Evolutionary conservation across 495 filamentous ascomycete species (phyloP).

Genomic region (Aspergillus leporis): DNA sequence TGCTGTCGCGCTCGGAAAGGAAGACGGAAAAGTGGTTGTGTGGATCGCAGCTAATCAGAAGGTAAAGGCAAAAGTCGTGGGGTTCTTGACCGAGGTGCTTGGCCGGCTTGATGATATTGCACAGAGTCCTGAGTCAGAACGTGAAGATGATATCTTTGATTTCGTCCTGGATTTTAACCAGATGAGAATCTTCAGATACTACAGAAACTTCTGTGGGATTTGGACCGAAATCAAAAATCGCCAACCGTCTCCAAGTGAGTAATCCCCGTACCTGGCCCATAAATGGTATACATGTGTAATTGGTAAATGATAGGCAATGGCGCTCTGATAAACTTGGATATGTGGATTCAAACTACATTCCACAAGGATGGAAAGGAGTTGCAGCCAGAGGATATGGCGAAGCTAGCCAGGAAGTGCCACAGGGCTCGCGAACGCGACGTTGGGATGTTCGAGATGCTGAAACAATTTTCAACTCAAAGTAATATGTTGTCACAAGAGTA

Average conservation of each 20-base stretch:
- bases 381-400: conserved; percentile 1
- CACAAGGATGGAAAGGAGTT: neutral
- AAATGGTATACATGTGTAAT: too few relatives aligned
- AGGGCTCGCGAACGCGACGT: neutral
- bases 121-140: neutral
- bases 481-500: neutral
- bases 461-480: neutral
- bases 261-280: too few relatives aligned
- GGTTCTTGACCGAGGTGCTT: conserved; percentile 2
- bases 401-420: neutral
- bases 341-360: neutral
- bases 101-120: neutral
- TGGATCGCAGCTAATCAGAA: conserved; percentile 8
- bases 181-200: too few relatives aligned
- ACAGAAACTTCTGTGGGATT: too few relatives aligned
- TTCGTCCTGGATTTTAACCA: too few relatives aligned
- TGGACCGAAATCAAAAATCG: too few relatives aligned
- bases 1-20: conserved; percentile 1
- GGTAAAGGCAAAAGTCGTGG: neutral
- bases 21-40: neutral
- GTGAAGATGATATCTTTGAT: too few relatives aligned
- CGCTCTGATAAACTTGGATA: neutral
- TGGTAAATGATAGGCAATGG: too few relatives aligned
- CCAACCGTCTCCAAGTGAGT: too few relatives aligned
- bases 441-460: conserved; percentile 1